These are phyloP conservation scores for Hypoxylon lenormandii DNA, from an alignment of 495 filamentous ascomycete species.

Conservation along the genomic window DNA sequence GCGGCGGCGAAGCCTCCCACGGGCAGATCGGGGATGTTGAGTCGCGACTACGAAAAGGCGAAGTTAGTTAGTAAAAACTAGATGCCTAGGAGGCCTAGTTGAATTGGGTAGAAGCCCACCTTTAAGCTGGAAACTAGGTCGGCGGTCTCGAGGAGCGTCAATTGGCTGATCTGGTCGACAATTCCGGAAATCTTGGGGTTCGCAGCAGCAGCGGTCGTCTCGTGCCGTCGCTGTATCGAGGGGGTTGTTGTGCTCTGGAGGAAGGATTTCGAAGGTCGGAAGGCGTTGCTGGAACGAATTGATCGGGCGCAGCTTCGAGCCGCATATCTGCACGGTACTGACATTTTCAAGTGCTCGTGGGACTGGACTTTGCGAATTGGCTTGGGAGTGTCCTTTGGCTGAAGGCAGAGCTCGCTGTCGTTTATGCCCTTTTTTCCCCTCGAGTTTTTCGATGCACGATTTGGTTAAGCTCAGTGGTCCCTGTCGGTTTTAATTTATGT, in stretches of 20 bases:
- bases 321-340: conserved; percentile 68
- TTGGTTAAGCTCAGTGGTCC: conserved; percentile 51
- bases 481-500: conserved; percentile 19
- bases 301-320: conserved; percentile 70
- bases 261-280: conserved; percentile 57
- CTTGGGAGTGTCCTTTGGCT: conserved; percentile 26
- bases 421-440: conserved; percentile 25
- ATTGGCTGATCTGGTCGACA: conserved; percentile 97
- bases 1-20: conserved; percentile 73
- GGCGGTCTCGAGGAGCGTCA: conserved; percentile 96
- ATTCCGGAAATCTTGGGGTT: conserved; percentile 92
- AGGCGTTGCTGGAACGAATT: conserved; percentile 56
- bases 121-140: conserved; percentile 93
- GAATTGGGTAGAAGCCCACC: conserved; percentile 57
- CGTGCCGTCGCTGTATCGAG: conserved; percentile 69
- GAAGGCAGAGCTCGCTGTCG: conserved; percentile 27
- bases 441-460: conserved; percentile 47
- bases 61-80: conserved; percentile 39
- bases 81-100: not conserved
- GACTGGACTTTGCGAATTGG: conserved; percentile 34
- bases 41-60: conserved; percentile 73
- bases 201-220: conserved; percentile 74
- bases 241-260: conserved; percentile 54
- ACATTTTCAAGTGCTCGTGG: conserved; percentile 61
- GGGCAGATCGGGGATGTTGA: conserved; percentile 98